Evolutionary conservation across 306 rosid genomes (phyloP).

Genomic region (Lotus japonicus): DNA sequence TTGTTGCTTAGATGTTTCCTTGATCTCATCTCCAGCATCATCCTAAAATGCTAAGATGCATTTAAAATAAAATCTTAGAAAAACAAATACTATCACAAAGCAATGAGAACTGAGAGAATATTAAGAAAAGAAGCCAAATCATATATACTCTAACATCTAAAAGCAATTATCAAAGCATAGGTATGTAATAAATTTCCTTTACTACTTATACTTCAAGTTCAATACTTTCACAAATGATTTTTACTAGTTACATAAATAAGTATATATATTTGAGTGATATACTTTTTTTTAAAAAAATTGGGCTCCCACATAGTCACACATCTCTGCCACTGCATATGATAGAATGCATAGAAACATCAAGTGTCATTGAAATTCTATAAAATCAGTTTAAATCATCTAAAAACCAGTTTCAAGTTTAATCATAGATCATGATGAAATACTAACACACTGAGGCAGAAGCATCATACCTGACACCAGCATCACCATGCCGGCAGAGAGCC

Average conservation of each 20-base stretch:
- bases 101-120: too few relatives aligned
- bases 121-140: too few relatives aligned
- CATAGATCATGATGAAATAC: neutral
- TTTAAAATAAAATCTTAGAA: neutral
- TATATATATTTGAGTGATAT: too few relatives aligned
- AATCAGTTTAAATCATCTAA: neutral
- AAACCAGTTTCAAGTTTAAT: neutral
- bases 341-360: neutral
- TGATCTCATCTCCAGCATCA: constrained; percentile 89
- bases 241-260: too few relatives aligned
- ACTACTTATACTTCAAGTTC: too few relatives aligned
- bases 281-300: too few relatives aligned
- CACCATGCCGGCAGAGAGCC: constrained; percentile 91
- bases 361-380: neutral
- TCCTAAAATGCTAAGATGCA: constrained; percentile 38
- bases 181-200: too few relatives aligned
- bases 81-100: neutral
- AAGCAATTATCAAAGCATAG: neutral
- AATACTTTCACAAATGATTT: too few relatives aligned
- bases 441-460: neutral
- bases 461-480: constrained; percentile 83
- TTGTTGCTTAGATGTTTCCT: constrained; percentile 81
- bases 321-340: too few relatives aligned
- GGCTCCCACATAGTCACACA: too few relatives aligned
- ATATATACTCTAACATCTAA: neutral